Evolutionary conservation across 2,329 filamentous ascomycete species (phyloP).

Genomic region (Periglandula ipomoeae): DNA sequence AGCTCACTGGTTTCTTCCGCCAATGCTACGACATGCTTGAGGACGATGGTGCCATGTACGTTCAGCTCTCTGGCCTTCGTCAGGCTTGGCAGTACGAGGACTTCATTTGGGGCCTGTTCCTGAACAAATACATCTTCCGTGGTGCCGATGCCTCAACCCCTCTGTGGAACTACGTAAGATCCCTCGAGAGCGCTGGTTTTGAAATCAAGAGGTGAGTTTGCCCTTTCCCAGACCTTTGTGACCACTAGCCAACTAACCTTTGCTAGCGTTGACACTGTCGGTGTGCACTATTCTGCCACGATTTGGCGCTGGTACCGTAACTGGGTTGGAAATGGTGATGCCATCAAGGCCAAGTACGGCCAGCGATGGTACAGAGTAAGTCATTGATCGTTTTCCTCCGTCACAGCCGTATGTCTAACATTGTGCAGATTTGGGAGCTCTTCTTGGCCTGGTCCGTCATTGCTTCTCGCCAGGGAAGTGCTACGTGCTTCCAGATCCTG

Average conservation of each 20-base stretch:
- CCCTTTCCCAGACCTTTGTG: too few species aligned
- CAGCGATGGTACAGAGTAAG: conserved; percentile 88
- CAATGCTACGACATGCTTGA: conserved; percentile 95
- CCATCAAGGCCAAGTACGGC: conserved; percentile 92
- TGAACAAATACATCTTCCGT: conserved; percentile 99
- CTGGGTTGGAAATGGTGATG: conserved; percentile 90
- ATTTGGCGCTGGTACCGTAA: conserved; percentile 98
- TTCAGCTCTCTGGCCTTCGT: conserved; percentile 89
- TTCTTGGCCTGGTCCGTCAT: conserved; percentile 86
- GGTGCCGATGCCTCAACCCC: conserved; percentile 94
- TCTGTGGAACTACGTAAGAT: conserved; percentile 78
- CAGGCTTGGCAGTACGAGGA: conserved; percentile 98
- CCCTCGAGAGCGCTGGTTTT: conserved; percentile 60
- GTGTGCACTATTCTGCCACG: conserved; percentile 94
- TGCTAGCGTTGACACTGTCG: conserved; percentile 82
- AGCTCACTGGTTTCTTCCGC: conserved; percentile 70
- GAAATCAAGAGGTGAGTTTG: too few species aligned
- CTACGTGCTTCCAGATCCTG: conserved; percentile 83
- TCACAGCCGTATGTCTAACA: not conserved
- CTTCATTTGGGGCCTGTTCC: conserved; percentile 95
- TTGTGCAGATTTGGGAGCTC: conserved; percentile 72
- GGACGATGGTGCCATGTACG: conserved; percentile 91
- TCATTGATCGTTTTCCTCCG: not conserved
- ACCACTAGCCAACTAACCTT: too few species aligned
- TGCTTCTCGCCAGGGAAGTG: conserved; percentile 72